phyloP scores from a whole-genome alignment of 148 eudicot species.

The Linanthus parryae region DNA sequence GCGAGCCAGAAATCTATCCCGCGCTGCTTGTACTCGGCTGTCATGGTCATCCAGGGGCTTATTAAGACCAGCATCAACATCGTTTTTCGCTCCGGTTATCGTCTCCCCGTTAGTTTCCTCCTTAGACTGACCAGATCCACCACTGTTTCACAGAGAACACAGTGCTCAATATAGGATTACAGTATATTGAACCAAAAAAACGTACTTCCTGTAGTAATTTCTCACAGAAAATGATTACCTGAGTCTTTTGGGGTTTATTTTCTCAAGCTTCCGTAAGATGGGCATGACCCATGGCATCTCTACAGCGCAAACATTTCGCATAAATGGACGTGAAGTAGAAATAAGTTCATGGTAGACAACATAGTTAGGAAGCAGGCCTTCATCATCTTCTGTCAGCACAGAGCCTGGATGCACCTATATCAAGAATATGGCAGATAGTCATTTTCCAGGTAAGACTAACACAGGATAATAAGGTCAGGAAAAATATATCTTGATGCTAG shows the following conservation, averaged over 20 bases:
- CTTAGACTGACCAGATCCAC: slow-evolving; percentile 41
- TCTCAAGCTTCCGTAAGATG: slow-evolving; percentile 64
- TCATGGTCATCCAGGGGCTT: slow-evolving; percentile 48
- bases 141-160: slow-evolving; percentile 38
- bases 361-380: slow-evolving; percentile 92
- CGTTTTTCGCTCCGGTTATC: slow-evolving; percentile 22
- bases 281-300: slow-evolving; percentile 81
- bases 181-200: too few relatives aligned
- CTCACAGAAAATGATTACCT: too few relatives aligned
- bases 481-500: too few relatives aligned
- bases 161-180: slow-evolving; percentile 2
- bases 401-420: slow-evolving; percentile 91
- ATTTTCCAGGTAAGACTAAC: too few relatives aligned
- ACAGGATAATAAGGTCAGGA: too few relatives aligned
- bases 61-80: slow-evolving; percentile 15
- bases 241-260: slow-evolving; percentile 52
- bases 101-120: slow-evolving; percentile 23
- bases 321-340: slow-evolving; percentile 78
- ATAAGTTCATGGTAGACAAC: slow-evolving; percentile 90
- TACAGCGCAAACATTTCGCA: slow-evolving; percentile 78
- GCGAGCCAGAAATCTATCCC: slow-evolving; percentile 90
- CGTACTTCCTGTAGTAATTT: too few relatives aligned
- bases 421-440: too few relatives aligned
- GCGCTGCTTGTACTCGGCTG: slow-evolving; percentile 73
- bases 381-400: slow-evolving; percentile 80